Evolutionary conservation across 352 stramenopile genomes (phyloP), one percentile per base, ranked within the genome.

Genomic region (Phytophthora cactorum): DNA sequence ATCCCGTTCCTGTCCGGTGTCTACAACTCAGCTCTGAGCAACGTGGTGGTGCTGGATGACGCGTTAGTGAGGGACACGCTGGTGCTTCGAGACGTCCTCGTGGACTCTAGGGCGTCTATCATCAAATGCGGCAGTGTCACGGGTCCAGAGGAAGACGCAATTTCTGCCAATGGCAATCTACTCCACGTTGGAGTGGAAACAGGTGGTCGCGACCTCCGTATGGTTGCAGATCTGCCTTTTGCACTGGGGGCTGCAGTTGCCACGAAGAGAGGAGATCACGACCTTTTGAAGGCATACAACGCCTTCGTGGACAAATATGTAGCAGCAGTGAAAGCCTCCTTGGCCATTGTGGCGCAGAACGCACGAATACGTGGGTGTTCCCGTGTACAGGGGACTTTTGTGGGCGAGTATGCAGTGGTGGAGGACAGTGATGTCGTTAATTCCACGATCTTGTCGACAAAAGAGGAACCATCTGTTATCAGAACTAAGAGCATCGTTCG

Each of bases 181-280:
- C 69, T 96, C 12, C 85, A 92, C 36, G 84, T 97, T 12, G 90
- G 89, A 49, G 86, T 96, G 29, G 90, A 96, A 50, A 93, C 75
- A 14, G 90, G 90, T 11, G 90, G 90, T 0, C 80, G 89, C 25
- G 72, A 93, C 58, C 58, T 96, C 12, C 75, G 76, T 11, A 66
- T 93, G 4, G 73, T 95, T 10, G 88, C 86, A 1, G 89, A 96
- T 41, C 51, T 96, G 39, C 75, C 86, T 2, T 96, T 95, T 49
- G 31, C 50, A 72, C 62, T 94, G 29, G 86, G 67, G 4, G 73
- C 72, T 47, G 57, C 59, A 1, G 58, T 96, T 28, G 77, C 68
- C 4, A 78, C 74, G 2, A 66, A 77, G 15, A 74, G 89, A 36
- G 38, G 59, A n/a, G 70, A 93, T 53, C 5, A 15, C 0, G 28